These are phyloP conservation scores for Neurospora sp. DNA, from an alignment of 495 filamentous ascomycete species.

Conservation along the genomic window DNA sequence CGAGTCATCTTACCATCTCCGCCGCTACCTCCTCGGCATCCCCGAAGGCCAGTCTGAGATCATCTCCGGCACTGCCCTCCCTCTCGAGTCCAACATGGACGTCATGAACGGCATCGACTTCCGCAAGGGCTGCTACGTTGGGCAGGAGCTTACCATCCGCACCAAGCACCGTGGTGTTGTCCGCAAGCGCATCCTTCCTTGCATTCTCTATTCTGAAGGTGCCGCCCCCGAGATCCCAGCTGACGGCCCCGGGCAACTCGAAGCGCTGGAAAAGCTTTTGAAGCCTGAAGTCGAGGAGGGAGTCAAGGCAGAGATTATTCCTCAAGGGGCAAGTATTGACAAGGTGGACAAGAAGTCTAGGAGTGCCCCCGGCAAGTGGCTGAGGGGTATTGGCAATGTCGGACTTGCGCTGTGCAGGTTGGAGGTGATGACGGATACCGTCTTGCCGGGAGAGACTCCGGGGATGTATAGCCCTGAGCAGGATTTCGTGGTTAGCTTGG, in stretches of 20 bases:
- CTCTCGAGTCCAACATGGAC: constrained; percentile 59
- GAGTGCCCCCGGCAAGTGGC: constrained; percentile 60
- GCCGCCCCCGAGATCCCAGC: constrained; percentile 1
- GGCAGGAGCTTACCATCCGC: constrained; percentile 90
- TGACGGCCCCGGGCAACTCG: neutral
- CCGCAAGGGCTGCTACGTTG: constrained; percentile 92
- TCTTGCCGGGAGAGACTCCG: constrained; percentile 52
- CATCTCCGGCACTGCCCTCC: constrained; percentile 17
- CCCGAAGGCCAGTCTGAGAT: constrained; percentile 59
- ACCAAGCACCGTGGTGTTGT: constrained; percentile 91
- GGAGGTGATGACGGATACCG: constrained; percentile 76
- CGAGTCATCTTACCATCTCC: constrained; percentile 49
- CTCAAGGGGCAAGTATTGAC: constrained; percentile 30
- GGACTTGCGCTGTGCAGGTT: constrained; percentile 82
- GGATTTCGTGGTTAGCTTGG: constrained; percentile 33
- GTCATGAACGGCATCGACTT: constrained; percentile 77
- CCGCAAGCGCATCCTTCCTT: constrained; percentile 79
- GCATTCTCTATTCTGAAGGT: constrained; percentile 51
- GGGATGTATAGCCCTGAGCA: constrained; percentile 33
- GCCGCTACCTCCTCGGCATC: constrained; percentile 67
- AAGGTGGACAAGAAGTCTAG: constrained; percentile 44
- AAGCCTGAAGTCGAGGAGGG: constrained; percentile 12
- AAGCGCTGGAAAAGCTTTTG: constrained; percentile 25
- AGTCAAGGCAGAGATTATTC: constrained; percentile 15
- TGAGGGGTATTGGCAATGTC: constrained; percentile 69